phyloP scores from a whole-genome alignment of 129 eudicot species.

The Chrysanthemum lavandulifolium region DNA sequence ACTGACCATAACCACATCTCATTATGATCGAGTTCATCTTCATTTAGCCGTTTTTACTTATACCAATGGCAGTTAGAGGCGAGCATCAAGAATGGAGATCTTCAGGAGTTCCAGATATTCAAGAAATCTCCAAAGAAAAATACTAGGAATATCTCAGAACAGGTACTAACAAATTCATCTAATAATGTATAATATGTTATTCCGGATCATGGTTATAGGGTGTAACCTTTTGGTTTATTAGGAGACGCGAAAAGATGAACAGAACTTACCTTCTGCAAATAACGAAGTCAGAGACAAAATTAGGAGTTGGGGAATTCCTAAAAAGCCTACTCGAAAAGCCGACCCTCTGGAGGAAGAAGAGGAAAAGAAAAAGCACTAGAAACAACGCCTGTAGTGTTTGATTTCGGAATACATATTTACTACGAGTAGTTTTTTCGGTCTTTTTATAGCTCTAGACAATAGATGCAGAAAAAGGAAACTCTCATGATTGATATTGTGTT shows the following conservation, averaged over 20 bases:
- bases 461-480: neutral
- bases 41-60: neutral
- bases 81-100: slow-evolving; percentile 71
- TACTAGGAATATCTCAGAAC: slow-evolving; percentile 20
- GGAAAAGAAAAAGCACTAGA: neutral
- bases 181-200: neutral
- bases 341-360: slow-evolving; percentile 45
- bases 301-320: slow-evolving; percentile 53
- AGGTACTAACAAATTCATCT: slow-evolving; percentile 35
- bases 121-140: slow-evolving; percentile 42
- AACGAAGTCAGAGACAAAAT: slow-evolving; percentile 47
- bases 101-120: slow-evolving; percentile 56
- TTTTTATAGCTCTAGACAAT: neutral
- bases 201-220: slow-evolving; percentile 3
- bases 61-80: slow-evolving; percentile 75
- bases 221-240: slow-evolving; percentile 12
- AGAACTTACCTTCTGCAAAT: slow-evolving; percentile 47
- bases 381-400: neutral
- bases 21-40: slow-evolving; percentile 10
- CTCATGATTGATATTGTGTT: neutral
- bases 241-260: slow-evolving; percentile 43
- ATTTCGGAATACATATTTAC: neutral
- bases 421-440: neutral
- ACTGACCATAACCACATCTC: neutral
- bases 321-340: slow-evolving; percentile 37